Evolutionary conservation across 164 flowering plant species (phyloP), one percentile per base, ranked within the genome.

Genomic region (Dillenia suffruticosa): DNA sequence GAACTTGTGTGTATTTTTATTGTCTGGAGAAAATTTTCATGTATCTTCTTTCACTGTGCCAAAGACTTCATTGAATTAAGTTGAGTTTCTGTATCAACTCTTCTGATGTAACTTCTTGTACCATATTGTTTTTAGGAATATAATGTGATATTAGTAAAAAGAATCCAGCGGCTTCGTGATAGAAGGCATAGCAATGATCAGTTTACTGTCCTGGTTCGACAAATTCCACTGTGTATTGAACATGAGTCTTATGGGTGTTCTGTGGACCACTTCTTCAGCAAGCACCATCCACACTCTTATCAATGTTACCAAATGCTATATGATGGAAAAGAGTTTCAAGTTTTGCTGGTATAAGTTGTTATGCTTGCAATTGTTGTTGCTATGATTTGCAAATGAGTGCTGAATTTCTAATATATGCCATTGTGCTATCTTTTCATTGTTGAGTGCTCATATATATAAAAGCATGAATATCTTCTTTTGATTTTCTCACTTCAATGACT

Each of bases 221-320:
- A 81, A 66, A 76, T 92, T 70, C 92, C 96, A 12, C 44, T 81
- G 2, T 89, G 94, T 62, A 47, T 4, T 62, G 92, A 87, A 52
- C 97, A 92, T 74, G 78, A 77, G 68, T 68, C 86, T 60, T 82
- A 51, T 59, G 82, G 80, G 6, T 89, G 92, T 74, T 71, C 61
- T 67, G 85, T 86, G 12, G 85, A 86, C 56, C 84, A 84, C 70
- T 89, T 89, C 78, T 92, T 92, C 75, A 77, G 86, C 54, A 92
- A 79, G 56, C 81, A 86, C 66, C 74, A 89, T 75, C 89, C 92
- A 12, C 17, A 77, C 63, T 45, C 82, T 59, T 92, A 86, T 66
- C 75, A 81, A 49, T 83, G 90, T 43, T 72, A 68, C 72, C 89
- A 84, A 73, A 83, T 89, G 64, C 61, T 84, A 52, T 87, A 83